Evolutionary conservation across 208 protist species (phyloP).

Genomic region (Acanthamoeba royreba): DNA sequence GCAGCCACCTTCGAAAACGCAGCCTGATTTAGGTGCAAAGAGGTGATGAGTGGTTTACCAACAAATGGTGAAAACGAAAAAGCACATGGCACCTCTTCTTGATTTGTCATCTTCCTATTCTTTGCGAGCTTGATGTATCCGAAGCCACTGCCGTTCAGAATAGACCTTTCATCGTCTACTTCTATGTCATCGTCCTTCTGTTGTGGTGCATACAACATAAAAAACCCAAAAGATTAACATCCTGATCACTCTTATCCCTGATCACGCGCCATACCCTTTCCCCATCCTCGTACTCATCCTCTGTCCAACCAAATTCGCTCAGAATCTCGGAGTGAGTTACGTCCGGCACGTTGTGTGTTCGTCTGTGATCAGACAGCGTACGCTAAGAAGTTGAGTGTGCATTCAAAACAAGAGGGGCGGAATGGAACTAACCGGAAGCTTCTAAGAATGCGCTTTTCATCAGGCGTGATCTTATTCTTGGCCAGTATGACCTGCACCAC

Average conservation of each 20-base stretch:
- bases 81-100: not conserved
- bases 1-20: not conserved
- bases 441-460: not conserved
- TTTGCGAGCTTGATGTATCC: not conserved
- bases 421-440: not conserved
- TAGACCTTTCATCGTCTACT: not conserved
- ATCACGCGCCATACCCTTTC: not conserved
- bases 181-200: not conserved
- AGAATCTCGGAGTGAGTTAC: not conserved
- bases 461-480: slow-evolving; percentile 3
- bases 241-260: too few species aligned
- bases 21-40: not conserved
- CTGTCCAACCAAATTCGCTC: slow-evolving; percentile 48
- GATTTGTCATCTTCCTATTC: not conserved
- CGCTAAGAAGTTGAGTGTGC: not conserved
- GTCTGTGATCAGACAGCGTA: not conserved
- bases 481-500: not conserved
- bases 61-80: not conserved
- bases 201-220: not conserved
- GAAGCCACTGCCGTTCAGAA: not conserved
- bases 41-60: not conserved
- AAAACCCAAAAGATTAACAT: not conserved
- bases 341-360: not conserved
- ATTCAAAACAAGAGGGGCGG: not conserved
- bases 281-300: slow-evolving; percentile 44